phyloP scores from a whole-genome alignment of 2,329 filamentous ascomycete species.

The Tolypocladium paradoxum region DNA sequence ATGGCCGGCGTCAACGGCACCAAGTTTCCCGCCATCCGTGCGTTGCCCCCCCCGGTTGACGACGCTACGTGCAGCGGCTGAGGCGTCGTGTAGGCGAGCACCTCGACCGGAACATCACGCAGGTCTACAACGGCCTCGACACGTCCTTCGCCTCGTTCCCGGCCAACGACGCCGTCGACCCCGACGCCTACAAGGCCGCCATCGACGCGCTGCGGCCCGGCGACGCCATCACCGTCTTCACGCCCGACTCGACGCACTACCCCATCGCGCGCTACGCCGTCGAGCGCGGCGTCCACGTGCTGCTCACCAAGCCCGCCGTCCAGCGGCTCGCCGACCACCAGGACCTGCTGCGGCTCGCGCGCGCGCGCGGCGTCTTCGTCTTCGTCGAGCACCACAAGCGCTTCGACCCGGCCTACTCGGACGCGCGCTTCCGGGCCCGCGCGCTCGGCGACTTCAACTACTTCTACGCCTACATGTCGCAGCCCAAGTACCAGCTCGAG shows the following conservation, averaged over 20 bases:
- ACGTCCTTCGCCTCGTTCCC: slow-evolving; percentile 78
- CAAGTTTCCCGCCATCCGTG: slow-evolving; percentile 87
- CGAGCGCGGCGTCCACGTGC: slow-evolving; percentile 75
- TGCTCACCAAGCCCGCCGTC: slow-evolving; percentile 89
- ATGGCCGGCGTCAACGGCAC: slow-evolving; percentile 86
- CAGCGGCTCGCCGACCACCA: slow-evolving; percentile 75
- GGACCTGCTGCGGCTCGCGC: slow-evolving; percentile 59
- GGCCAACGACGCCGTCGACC: slow-evolving; percentile 59
- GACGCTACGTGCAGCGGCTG: too few species aligned
- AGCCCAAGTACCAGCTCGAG: slow-evolving; percentile 83
- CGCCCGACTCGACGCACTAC: slow-evolving; percentile 85
- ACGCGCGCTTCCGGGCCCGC: slow-evolving; percentile 67
- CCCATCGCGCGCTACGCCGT: slow-evolving; percentile 90
- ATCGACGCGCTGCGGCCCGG: slow-evolving; percentile 75
- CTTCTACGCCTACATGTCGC: slow-evolving; percentile 95
- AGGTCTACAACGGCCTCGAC: slow-evolving; percentile 83
- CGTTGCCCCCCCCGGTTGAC: slow-evolving; percentile 28
- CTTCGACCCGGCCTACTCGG: slow-evolving; percentile 85
- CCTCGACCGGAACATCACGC: slow-evolving; percentile 74
- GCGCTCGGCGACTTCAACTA: slow-evolving; percentile 92
- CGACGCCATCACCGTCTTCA: slow-evolving; percentile 93
- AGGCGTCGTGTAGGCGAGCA: slow-evolving; percentile 54
- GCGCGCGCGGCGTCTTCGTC: slow-evolving; percentile 71
- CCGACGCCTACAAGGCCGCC: slow-evolving; percentile 77
- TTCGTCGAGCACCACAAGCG: slow-evolving; percentile 97